Evolutionary conservation across 2,329 filamentous ascomycete genomes (phyloP).

Genomic region (Neofusicoccum umdonicola): DNA sequence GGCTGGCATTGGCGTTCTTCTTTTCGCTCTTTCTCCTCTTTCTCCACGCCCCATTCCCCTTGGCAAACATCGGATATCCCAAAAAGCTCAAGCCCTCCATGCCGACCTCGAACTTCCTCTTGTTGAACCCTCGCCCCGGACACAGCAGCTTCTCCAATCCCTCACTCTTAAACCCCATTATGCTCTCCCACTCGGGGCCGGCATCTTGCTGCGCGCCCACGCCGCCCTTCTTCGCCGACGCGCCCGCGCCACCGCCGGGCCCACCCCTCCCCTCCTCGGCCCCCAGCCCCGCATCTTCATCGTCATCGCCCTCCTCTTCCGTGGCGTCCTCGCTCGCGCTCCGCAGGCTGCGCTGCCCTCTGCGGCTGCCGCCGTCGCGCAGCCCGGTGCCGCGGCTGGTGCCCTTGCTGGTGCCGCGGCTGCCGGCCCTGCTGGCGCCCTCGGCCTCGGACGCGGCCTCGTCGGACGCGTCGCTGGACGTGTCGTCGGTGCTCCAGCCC

Average conservation of each 20-base stretch:
- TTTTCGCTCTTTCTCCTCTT: constrained; percentile 29
- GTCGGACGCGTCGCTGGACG: constrained; percentile 24
- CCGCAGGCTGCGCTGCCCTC: constrained; percentile 30
- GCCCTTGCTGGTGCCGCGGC: constrained; percentile 27
- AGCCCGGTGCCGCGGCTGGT: constrained; percentile 32
- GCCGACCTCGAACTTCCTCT: constrained; percentile 40
- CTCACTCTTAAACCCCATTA: constrained; percentile 40
- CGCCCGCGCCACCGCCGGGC: constrained; percentile 19
- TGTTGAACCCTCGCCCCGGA: constrained; percentile 38
- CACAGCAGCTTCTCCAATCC: constrained; percentile 41
- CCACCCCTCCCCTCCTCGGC: constrained; percentile 17
- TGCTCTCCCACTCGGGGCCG: constrained; percentile 37
- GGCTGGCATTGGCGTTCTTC: constrained; percentile 16
- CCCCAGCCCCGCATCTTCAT: constrained; percentile 28
- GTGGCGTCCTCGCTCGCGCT: constrained; percentile 22
- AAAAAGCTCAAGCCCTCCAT: constrained; percentile 41
- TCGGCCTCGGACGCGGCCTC: constrained; percentile 21
- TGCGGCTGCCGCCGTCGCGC: constrained; percentile 27
- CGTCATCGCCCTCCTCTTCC: constrained; percentile 37
- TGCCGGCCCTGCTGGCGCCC: constrained; percentile 4
- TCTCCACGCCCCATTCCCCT: constrained; percentile 41
- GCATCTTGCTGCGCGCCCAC: constrained; percentile 25
- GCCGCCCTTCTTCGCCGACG: constrained; percentile 19
- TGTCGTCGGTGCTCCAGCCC: constrained; percentile 30
- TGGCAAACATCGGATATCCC: constrained; percentile 42